phyloP scores from a whole-genome alignment of 352 stramenopile species.

The Pythium rishiriense region DNA sequence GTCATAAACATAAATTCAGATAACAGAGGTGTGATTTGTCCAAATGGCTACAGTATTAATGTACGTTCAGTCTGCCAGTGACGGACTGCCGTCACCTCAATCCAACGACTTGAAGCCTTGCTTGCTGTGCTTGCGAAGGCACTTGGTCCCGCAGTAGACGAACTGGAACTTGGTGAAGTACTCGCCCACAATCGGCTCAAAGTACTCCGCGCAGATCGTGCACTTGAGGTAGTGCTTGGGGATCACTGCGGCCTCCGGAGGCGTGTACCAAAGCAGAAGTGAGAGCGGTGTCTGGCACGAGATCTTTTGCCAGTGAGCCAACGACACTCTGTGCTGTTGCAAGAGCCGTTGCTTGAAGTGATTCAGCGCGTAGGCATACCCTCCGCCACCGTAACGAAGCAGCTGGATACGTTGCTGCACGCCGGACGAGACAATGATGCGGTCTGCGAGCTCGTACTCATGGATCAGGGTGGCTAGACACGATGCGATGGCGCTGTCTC shows the following conservation, averaged over 20 bases:
- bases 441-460: constrained; percentile 24
- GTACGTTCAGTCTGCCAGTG: no score
- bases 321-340: constrained; percentile 30
- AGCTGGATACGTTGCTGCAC: constrained; percentile 71
- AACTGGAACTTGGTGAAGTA: constrained; percentile 89
- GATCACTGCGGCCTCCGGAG: constrained; percentile 48
- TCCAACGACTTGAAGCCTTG: constrained; percentile 44
- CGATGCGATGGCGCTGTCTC: constrained; percentile 42
- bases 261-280: constrained; percentile 64
- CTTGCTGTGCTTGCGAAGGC: constrained; percentile 69
- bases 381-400: constrained; percentile 63
- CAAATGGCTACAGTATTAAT: not conserved
- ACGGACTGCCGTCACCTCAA: no score
- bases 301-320: constrained; percentile 45
- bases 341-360: constrained; percentile 50
- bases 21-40: not conserved
- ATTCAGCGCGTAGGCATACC: constrained; percentile 59
- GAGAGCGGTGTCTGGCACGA: constrained; percentile 40
- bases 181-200: constrained; percentile 84
- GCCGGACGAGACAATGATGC: constrained; percentile 67
- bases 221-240: constrained; percentile 78
- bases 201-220: constrained; percentile 68
- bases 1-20: not conserved
- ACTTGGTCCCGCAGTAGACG: constrained; percentile 83
- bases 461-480: constrained; percentile 39